Evolutionary conservation across 148 eudicot genomes (phyloP).

Genomic region (Arctostaphylos glauca): DNA sequence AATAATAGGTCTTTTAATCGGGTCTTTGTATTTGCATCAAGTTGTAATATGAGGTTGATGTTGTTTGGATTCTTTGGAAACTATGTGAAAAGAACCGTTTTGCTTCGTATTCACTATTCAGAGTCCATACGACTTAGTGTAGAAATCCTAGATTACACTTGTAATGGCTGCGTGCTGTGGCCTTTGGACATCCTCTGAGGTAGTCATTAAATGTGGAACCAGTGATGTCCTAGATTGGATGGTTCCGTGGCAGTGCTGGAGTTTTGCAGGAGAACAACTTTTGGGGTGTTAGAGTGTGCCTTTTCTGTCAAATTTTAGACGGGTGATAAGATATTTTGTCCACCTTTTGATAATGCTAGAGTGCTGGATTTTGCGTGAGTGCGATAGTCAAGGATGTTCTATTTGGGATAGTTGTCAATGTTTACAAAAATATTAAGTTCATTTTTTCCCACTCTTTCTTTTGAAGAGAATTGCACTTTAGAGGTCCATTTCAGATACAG

Average conservation of each 20-base stretch:
- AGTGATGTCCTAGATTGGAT: not conserved
- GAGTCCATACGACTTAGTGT: not conserved
- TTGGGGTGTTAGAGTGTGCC: not conserved
- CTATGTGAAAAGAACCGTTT: not conserved
- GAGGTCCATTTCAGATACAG: not conserved
- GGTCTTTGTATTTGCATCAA: not conserved
- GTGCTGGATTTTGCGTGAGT: not conserved
- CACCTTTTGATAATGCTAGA: not conserved
- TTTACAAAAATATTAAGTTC: not conserved
- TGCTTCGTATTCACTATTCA: too few species aligned
- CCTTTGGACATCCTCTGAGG: not conserved
- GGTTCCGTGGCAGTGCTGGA: not conserved
- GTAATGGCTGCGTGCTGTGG: not conserved
- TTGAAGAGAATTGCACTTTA: not conserved
- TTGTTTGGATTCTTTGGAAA: not conserved
- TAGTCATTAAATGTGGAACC: too few species aligned
- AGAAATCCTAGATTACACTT: not conserved
- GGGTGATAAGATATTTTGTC: not conserved
- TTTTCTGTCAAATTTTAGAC: not conserved
- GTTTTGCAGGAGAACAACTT: not conserved
- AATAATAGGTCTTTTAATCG: not conserved
- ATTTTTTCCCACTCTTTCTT: not conserved
- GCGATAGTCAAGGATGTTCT: not conserved
- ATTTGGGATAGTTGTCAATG: not conserved
- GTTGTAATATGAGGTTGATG: not conserved